A percentile compares a stretch with the other conserved stretches of the same genome.
Evolutionary conservation across 495 filamentous ascomycete genomes (phyloP).

Genomic region (Penicillium steckii): DNA sequence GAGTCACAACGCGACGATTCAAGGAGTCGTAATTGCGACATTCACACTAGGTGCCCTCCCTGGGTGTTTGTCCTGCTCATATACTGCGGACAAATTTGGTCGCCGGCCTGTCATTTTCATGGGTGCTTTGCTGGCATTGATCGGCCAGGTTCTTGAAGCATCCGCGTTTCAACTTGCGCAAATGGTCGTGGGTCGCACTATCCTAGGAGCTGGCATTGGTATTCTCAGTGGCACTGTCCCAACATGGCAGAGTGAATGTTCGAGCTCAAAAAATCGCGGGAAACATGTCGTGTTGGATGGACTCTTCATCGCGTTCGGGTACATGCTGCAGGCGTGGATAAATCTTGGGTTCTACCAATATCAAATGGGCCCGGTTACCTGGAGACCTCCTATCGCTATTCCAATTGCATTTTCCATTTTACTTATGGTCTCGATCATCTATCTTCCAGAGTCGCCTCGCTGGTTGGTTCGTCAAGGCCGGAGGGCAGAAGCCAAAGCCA

Average conservation of each 20-base stretch:
- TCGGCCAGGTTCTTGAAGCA: conserved; percentile 57
- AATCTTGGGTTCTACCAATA: conserved; percentile 39
- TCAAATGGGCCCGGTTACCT: conserved; percentile 31
- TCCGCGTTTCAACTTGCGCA: conserved; percentile 50
- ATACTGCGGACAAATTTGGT: conserved; percentile 38
- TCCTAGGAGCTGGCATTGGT: conserved; percentile 45
- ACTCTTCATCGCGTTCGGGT: conserved; percentile 50
- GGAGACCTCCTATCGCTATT: conserved; percentile 43
- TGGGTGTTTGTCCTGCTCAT: conserved; percentile 28
- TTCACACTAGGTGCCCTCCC: conserved; percentile 29
- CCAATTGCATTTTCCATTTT: not conserved
- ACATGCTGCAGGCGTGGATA: conserved; percentile 36
- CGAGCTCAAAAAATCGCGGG: conserved; percentile 28
- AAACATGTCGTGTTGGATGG: conserved; percentile 39
- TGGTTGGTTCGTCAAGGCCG: not conserved
- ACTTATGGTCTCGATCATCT: not conserved
- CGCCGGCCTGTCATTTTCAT: conserved; percentile 52
- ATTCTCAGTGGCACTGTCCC: conserved; percentile 43
- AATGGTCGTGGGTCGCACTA: conserved; percentile 58
- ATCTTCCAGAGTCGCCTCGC: not conserved
- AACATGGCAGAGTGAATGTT: conserved; percentile 48
- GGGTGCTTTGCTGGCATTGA: conserved; percentile 50
- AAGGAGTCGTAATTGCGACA: conserved; percentile 31
- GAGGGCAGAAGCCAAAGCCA: not conserved
- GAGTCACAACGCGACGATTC: conserved; percentile 25